Evolutionary conservation across 2,329 filamentous ascomycete species (phyloP).

Genomic region (Plenodomus lindquistii): DNA sequence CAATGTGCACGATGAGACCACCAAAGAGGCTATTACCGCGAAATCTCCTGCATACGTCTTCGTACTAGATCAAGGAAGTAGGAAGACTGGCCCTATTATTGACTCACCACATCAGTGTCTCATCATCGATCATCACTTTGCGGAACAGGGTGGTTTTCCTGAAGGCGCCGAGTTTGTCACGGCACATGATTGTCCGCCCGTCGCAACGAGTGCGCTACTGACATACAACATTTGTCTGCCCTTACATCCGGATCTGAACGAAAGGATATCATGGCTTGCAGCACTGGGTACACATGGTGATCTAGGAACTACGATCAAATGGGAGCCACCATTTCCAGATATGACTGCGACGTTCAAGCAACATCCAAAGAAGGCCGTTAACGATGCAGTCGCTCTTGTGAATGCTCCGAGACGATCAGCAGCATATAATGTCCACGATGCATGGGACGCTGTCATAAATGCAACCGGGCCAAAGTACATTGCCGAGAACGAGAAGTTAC

Average conservation of each 20-base stretch:
- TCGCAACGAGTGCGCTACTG: slow-evolving; percentile 66
- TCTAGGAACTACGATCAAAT: slow-evolving; percentile 66
- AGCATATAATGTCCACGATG: slow-evolving; percentile 61
- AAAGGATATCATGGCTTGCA: slow-evolving; percentile 63
- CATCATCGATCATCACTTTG: slow-evolving; percentile 68
- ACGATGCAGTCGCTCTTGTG: slow-evolving; percentile 65
- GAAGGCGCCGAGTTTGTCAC: slow-evolving; percentile 59
- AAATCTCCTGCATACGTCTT: slow-evolving; percentile 62
- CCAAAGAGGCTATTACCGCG: slow-evolving; percentile 56
- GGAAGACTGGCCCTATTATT: slow-evolving; percentile 58
- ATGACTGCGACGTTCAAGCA: slow-evolving; percentile 64
- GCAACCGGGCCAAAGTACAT: slow-evolving; percentile 58
- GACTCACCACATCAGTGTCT: slow-evolving; percentile 56
- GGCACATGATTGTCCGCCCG: slow-evolving; percentile 66
- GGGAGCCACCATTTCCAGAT: slow-evolving; percentile 68
- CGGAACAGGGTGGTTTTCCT: slow-evolving; percentile 62
- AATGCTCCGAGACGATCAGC: slow-evolving; percentile 68
- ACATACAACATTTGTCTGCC: slow-evolving; percentile 66
- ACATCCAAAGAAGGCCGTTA: slow-evolving; percentile 65
- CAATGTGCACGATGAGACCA: slow-evolving; percentile 60
- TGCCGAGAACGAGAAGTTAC: slow-evolving; percentile 53
- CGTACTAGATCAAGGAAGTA: slow-evolving; percentile 68
- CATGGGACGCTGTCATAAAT: slow-evolving; percentile 62
- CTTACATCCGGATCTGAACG: slow-evolving; percentile 56
- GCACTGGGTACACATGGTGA: slow-evolving; percentile 69